Conservation (phyloP, 2,329 filamentous ascomycete genomes). For the Alternaria brassicae region DNA sequence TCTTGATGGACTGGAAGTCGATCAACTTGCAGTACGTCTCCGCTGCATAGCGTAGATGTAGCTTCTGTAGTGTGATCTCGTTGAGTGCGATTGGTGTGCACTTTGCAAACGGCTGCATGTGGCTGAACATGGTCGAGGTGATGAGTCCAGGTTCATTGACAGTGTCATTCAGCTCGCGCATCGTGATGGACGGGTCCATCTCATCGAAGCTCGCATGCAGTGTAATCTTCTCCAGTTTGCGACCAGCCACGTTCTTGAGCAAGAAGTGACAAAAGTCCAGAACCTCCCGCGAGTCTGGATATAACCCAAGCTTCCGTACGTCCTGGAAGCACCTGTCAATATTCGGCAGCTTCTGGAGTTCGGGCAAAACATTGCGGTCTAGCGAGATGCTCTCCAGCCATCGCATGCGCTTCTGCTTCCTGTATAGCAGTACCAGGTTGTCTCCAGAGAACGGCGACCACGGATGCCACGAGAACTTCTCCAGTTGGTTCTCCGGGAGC, state of each 20-base stretch:
- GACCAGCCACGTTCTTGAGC: conserved; percentile 50
- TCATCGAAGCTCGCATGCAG: conserved; percentile 57
- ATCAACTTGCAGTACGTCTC: conserved; percentile 58
- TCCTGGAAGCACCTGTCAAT: conserved; percentile 53
- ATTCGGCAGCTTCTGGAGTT: conserved; percentile 52
- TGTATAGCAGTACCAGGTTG: conserved; percentile 57
- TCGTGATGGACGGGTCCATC: conserved; percentile 42
- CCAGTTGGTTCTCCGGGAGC: conserved; percentile 57
- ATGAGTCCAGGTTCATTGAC: conserved; percentile 57
- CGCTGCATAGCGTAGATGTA: conserved; percentile 57
- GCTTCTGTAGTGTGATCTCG: conserved; percentile 54
- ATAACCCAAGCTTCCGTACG: conserved; percentile 55
- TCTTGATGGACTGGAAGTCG: conserved; percentile 54
- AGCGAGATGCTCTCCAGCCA: conserved; percentile 58
- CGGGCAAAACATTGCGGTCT: conserved; percentile 51
- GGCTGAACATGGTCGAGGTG: conserved; percentile 55
- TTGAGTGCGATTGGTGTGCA: conserved; percentile 55
- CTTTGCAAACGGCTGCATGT: conserved; percentile 56
- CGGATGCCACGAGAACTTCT: conserved; percentile 60
- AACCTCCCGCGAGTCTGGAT: conserved; percentile 56
- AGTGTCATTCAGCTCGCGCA: conserved; percentile 56
- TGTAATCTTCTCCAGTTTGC: conserved; percentile 55
- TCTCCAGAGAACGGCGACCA: conserved; percentile 58
- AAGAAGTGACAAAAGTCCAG: conserved; percentile 55
- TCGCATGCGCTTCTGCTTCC: conserved; percentile 58